Percentiles rank a stretch among this genome's conserved stretches.
Conservation (phyloP, 805 yeast species). For the Lachancea meyersii region DNA sequence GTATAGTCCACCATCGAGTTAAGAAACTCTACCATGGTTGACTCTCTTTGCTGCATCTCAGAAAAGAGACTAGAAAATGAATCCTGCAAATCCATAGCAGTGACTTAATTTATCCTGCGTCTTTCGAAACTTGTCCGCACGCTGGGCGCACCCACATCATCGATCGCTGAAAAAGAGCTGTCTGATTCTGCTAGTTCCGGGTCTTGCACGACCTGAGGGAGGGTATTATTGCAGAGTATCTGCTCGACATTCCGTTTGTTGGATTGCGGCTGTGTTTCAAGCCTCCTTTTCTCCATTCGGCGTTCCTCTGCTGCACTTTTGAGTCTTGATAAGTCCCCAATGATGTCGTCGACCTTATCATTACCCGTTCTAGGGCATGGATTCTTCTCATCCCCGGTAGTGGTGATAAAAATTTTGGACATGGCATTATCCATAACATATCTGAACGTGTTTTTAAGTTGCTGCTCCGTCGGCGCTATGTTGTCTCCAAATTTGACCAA, state of each 20-base stretch:
- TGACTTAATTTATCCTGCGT: not conserved
- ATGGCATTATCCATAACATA: not conserved
- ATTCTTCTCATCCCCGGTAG: not conserved
- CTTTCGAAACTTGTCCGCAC: not conserved
- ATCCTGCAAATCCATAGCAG: not conserved
- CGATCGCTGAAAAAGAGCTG: not conserved
- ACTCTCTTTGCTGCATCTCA: not conserved
- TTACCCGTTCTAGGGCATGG: not conserved
- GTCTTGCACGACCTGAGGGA: not conserved
- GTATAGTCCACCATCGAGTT: not conserved
- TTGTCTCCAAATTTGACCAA: not conserved
- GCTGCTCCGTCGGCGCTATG: not conserved
- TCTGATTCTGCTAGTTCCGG: not conserved
- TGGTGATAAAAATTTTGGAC: not conserved
- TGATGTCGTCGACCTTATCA: not conserved
- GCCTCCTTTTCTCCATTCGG: not conserved
- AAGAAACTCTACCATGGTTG: not conserved
- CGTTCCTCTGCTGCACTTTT: not conserved
- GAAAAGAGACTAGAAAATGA: not conserved
- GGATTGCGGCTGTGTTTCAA: not conserved
- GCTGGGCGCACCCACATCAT: not conserved
- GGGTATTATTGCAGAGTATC: not conserved
- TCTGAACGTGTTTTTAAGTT: not conserved
- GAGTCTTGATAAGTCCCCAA: not conserved
- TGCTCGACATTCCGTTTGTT: not conserved